Conservation (phyloP, 345 rosid species). For the Passiflora organensis region DNA sequence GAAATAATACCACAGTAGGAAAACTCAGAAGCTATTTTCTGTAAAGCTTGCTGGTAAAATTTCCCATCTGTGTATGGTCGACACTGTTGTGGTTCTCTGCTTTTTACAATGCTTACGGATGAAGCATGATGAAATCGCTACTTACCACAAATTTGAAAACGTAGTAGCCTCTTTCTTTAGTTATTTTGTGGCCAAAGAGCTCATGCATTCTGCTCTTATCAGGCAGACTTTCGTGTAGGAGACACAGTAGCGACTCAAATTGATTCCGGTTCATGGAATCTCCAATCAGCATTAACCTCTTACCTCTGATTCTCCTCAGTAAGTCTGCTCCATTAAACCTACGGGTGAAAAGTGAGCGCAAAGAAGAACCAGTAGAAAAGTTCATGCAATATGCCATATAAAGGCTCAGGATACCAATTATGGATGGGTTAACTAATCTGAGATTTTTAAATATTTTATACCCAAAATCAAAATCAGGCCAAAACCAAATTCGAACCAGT, state of each 20-base stretch:
- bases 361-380: conserved; percentile 3
- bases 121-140: conserved; percentile 9
- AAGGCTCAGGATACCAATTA: too few species aligned
- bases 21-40: too few species aligned
- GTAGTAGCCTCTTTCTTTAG: conserved; percentile 83
- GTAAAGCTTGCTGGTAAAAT: too few species aligned
- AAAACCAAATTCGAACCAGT: too few species aligned
- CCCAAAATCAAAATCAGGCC: too few species aligned
- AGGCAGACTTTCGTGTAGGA: conserved; percentile 66
- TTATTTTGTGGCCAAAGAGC: conserved; percentile 66
- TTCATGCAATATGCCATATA: neutral
- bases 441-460: too few species aligned
- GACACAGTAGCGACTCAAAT: conserved; percentile 84
- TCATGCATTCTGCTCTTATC: conserved; percentile 74
- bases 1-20: too few species aligned
- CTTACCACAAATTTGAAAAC: conserved; percentile 70
- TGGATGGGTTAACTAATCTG: too few species aligned
- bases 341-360: conserved; percentile 34
- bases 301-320: conserved; percentile 75
- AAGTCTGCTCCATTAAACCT: conserved; percentile 98
- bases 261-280: conserved; percentile 95
- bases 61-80: too few species aligned
- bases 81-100: neutral
- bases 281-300: conserved; percentile 82
- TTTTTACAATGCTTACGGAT: neutral